Percentiles rank a stretch among this genome's conserved stretches.
These are phyloP conservation scores for Porphyrellus cyaneotinctus DNA, from an alignment of 768 basidiomycete genomes.

Conservation along the genomic window DNA sequence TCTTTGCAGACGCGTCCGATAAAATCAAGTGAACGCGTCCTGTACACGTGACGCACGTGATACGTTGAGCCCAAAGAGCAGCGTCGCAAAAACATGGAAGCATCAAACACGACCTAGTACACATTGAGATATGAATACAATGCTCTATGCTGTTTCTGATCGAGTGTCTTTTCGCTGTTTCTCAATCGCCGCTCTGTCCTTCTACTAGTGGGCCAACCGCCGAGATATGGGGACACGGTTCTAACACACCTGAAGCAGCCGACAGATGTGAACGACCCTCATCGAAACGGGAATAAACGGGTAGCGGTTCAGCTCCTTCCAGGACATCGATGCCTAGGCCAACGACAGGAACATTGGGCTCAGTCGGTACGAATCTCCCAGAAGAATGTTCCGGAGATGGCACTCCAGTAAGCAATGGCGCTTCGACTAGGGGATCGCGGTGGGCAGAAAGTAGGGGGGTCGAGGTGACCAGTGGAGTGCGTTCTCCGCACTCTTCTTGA, in stretches of 20 bases:
- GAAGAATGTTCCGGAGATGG: constrained; percentile 7
- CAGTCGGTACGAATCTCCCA: neutral
- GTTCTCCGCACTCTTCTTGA: neutral
- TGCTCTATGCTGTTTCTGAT: too few relatives aligned
- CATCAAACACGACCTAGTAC: too few relatives aligned
- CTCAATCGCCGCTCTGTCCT: neutral
- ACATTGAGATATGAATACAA: too few relatives aligned
- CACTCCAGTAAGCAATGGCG: constrained; percentile 13
- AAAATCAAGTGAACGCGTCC: constrained; percentile 5
- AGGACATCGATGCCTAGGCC: constrained; percentile 3
- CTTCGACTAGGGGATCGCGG: neutral
- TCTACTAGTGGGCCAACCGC: neutral
- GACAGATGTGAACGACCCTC: too few relatives aligned
- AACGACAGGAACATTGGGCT: neutral
- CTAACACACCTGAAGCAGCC: constrained; percentile 11
- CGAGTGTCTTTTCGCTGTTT: neutral
- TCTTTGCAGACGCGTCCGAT: too few relatives aligned
- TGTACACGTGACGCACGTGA: neutral
- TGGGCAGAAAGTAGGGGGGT: too few relatives aligned
- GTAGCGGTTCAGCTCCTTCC: constrained; percentile 9
- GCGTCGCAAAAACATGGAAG: too few relatives aligned
- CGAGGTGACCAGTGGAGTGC: neutral
- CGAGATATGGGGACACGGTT: constrained; percentile 23
- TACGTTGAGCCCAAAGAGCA: too few relatives aligned
- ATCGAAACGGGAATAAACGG: constrained; percentile 28